Base-by-base conservation (phyloP, 768 basidiomycete genomes). In the Lactarius vividus region DNA sequence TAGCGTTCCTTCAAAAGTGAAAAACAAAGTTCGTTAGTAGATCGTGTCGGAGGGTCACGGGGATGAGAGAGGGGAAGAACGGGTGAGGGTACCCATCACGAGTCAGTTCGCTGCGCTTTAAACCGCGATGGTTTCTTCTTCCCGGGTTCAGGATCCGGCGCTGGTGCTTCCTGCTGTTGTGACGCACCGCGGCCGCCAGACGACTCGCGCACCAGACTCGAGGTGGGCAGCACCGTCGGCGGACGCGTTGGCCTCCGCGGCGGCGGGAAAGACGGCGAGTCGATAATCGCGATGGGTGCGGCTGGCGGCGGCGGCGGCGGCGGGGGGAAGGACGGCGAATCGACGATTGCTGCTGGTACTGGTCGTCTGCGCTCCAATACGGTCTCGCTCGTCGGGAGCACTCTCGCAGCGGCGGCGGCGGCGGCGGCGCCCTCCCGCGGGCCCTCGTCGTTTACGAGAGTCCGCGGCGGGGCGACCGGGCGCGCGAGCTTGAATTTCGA, bases 401-500 rank as follows among this genome's bases (percentile, higher is more conserved):
- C 53, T 57, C 74, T 75, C 1, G 74, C 71, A 6, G 72, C 74
- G 1, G 74, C n/a, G n/a, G n/a, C n/a, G 73, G 3, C 74, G 68
- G 29, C 40, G 4, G 10, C 62, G 18, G 61, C 52, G 53, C n/a
- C 59, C 56, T 68, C 42, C 39, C 57, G 39, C 28, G 20, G 18
- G 28, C 57, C 39, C 63, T 31, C 52, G 44, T 52, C 23, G 4
- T 15, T 52, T 59, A 53, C 55, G 56, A 53, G 52, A 33, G 49
- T 46, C 60, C 29, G 54, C 49, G 62, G 52, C 35, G 33, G 64
- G 62, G 33, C 65, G 56, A 53, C 44, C 10, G 44, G 44, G 18
- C 70, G 46, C 18, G 68, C 57, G 33, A 71, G 54, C 58, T 73
- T 75, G 71, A 74, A 75, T 57, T 73, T 73, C 4, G 66, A 63